Evolutionary conservation across 495 filamentous ascomycete species (phyloP), one percentile per base, ranked within the genome.

Genomic region (Pseudotulostoma volvatum): DNA sequence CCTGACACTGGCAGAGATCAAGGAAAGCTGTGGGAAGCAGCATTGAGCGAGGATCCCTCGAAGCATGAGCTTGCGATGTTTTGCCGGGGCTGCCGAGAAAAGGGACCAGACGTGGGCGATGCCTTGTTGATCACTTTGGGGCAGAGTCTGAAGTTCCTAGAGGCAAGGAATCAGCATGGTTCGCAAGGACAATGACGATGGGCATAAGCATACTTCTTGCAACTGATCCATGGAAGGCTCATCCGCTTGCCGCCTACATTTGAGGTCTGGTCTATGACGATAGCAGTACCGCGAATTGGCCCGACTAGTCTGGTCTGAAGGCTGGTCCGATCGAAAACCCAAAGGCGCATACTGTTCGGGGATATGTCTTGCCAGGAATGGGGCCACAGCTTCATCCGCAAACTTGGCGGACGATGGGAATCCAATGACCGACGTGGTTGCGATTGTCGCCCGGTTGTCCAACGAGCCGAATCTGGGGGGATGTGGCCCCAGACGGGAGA

Each of bases 31-130:
- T 2, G 92, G 87, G 48, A 96, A 96, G 59, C 90, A 96, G 54
- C 90, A 95, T 60, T 93, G 84, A 2, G 85, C 74, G 38, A 99
- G 74, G 49, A 99, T 86, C 31, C 90, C 90, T 51, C 87, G 83
- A 9, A 99, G 67, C 79, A 99, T 94, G 39, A 99, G 68, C 47
- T 87, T 84, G 42, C 92, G 78, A 38, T 95, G 88, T 46, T 92
- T 93, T 1, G 83, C 68, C 1, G 90, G 92, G 3, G 92, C 85
- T 16, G 90, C 92, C 5, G 90, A 95, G 63, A 96, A 99, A 16
- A 96, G 61, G 0, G 88, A 93, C 90, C 90, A 99, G 34, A 95
- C 61, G 54, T 94, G 87, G 7, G 84, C 78, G 43, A 99, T 94
- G 42, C 79, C 85, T 60, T 95, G 85, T 54, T 92, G 85, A 47